These are phyloP conservation scores for Fusarium sp. DNA, from an alignment of 2,329 filamentous ascomycete genomes.

Conservation along the genomic window DNA sequence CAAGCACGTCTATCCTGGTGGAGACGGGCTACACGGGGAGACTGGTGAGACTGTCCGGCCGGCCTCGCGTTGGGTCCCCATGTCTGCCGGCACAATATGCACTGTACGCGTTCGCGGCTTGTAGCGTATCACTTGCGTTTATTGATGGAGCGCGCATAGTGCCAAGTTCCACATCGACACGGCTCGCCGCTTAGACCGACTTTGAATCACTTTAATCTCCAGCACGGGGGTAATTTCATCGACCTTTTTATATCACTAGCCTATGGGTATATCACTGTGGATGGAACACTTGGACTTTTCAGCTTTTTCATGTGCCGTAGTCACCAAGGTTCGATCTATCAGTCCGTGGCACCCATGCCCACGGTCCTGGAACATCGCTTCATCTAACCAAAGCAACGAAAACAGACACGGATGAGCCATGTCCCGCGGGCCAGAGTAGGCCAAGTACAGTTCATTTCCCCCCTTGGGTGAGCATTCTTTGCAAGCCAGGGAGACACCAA, in stretches of 20 bases:
- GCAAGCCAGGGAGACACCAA: slow-evolving; percentile 4
- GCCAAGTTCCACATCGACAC: slow-evolving; percentile 20
- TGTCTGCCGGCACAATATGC: slow-evolving; percentile 24
- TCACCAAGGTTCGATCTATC: slow-evolving; percentile 23
- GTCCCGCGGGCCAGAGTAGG: slow-evolving; percentile 3
- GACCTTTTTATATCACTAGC: slow-evolving; percentile 37
- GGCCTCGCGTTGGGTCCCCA: slow-evolving; percentile 30
- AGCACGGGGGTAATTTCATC: slow-evolving; percentile 43
- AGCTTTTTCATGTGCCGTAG: slow-evolving; percentile 31
- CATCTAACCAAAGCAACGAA: slow-evolving; percentile 23
- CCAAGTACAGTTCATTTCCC: slow-evolving; percentile 29
- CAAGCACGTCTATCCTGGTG: slow-evolving; percentile 30
- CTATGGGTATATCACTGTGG: slow-evolving; percentile 9
- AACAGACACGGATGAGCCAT: slow-evolving; percentile 21
- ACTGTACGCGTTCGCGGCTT: slow-evolving; percentile 43
- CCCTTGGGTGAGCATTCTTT: slow-evolving; percentile 12
- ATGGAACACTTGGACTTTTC: slow-evolving; percentile 7
- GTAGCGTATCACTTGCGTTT: slow-evolving; percentile 8
- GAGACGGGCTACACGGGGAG: slow-evolving; percentile 34
- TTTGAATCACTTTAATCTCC: slow-evolving; percentile 44
- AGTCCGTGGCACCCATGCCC: slow-evolving; percentile 44
- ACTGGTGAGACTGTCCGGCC: slow-evolving; percentile 29
- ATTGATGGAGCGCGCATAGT: slow-evolving; percentile 8
- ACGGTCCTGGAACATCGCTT: slow-evolving; percentile 31
- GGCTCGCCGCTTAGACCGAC: slow-evolving; percentile 33